phyloP scores from a whole-genome alignment of 2,329 filamentous ascomycete genomes.

The Nemania abortiva region DNA sequence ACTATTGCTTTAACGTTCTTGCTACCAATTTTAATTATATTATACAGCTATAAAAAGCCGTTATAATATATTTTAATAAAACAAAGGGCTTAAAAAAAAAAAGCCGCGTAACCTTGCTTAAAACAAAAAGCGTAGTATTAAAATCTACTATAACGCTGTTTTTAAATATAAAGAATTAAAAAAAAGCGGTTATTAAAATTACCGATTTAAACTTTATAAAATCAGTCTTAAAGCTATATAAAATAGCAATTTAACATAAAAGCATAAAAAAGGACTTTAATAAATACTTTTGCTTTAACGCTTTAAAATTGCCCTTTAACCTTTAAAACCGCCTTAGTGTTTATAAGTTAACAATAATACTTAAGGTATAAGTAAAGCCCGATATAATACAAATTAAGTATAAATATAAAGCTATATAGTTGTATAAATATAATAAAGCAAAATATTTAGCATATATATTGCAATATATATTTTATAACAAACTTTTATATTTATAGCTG shows the following conservation, averaged over 20 bases:
- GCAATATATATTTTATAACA: slow-evolving; percentile 10
- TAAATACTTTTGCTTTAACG: not conserved
- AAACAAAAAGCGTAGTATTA: not conserved
- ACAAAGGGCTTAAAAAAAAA: not conserved
- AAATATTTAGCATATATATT: slow-evolving; percentile 14
- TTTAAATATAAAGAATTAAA: not conserved
- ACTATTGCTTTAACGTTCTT: not conserved
- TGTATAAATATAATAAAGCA: slow-evolving; percentile 10
- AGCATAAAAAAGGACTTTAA: not conserved
- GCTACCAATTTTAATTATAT: slow-evolving; percentile 10
- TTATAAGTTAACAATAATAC: not conserved
- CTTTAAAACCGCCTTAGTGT: too few relatives aligned
- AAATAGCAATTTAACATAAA: not conserved
- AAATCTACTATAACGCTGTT: not conserved
- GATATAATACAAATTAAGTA: not conserved
- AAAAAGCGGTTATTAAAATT: not conserved
- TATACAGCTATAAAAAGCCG: slow-evolving; percentile 3
- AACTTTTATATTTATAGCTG: slow-evolving; percentile 1
- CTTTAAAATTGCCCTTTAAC: not conserved
- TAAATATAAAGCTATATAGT: slow-evolving; percentile 7
- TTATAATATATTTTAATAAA: not conserved
- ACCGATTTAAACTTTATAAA: not conserved
- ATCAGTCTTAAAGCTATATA: slow-evolving; percentile 8
- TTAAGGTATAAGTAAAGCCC: slow-evolving; percentile 7
- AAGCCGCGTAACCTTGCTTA: not conserved